These are phyloP conservation scores for Globisporangium nodosum DNA, from an alignment of 352 stramenopile species.

Conservation along the genomic window DNA sequence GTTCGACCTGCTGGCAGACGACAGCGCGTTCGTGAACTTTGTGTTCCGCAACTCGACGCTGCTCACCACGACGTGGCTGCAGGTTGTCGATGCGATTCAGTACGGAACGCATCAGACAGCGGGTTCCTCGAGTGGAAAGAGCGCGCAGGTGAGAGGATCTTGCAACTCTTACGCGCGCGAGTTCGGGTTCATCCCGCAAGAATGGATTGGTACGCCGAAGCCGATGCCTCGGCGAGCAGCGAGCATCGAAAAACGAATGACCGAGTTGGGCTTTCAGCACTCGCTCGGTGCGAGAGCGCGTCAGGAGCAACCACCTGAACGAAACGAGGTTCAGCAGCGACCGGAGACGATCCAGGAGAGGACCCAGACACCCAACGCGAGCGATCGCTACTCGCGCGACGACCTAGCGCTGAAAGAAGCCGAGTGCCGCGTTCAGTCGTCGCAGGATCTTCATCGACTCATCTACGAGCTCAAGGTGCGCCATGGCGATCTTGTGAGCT, in stretches of 20 bases:
- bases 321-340: constrained; percentile 3
- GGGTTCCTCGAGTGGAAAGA: not conserved
- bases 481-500: not conserved
- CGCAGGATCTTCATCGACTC: constrained; percentile 47
- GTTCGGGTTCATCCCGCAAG: constrained; percentile 23
- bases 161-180: constrained; percentile 30
- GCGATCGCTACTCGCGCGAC: not conserved
- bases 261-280: constrained; percentile 35
- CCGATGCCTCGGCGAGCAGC: constrained; percentile 36
- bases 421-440: constrained; percentile 12
- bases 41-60: constrained; percentile 47
- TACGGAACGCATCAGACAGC: constrained; percentile 15
- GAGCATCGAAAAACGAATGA: constrained; percentile 34
- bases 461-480: constrained; percentile 62
- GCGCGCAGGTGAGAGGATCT: constrained; percentile 6
- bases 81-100: constrained; percentile 40
- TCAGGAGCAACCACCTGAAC: too few species aligned
- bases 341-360: constrained; percentile 5
- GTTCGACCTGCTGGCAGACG: constrained; percentile 35
- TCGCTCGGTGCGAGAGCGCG: constrained; percentile 10
- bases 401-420: constrained; percentile 6
- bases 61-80: constrained; percentile 38
- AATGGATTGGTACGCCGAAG: not conserved
- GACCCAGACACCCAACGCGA: not conserved
- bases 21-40: constrained; percentile 53